Percentiles rank a stretch among this genome's conserved stretches.
Evolutionary conservation across 371 early-diverging fungal genomes (phyloP).

Genomic region (Lichtheimia corymbifera): DNA sequence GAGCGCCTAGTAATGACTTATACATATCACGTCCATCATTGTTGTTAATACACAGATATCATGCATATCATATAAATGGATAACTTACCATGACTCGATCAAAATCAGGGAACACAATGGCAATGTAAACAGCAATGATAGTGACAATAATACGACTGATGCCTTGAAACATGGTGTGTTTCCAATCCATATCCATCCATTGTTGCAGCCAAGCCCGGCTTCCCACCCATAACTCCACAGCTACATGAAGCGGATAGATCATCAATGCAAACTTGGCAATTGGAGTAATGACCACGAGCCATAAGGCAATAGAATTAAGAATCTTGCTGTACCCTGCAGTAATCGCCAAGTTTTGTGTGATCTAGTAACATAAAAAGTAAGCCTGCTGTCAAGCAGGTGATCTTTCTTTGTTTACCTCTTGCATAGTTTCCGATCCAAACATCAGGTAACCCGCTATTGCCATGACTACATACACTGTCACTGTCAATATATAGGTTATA

Average conservation of each 20-base stretch:
- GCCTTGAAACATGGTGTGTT: slow-evolving; percentile 16
- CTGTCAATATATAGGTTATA: slow-evolving; percentile 35
- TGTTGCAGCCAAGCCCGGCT: slow-evolving; percentile 12
- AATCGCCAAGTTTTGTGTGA: slow-evolving; percentile 62
- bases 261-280: slow-evolving; percentile 48
- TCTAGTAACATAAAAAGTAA: slow-evolving; percentile 24
- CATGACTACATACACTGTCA: slow-evolving; percentile 31
- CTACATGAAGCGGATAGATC: slow-evolving; percentile 55
- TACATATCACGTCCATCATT: slow-evolving; percentile 1
- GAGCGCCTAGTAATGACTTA: slow-evolving; percentile 34
- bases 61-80: background rate
- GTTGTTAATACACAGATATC: background rate
- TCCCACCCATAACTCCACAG: slow-evolving; percentile 41
- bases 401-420: slow-evolving; percentile 46
- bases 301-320: slow-evolving; percentile 23
- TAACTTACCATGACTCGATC: slow-evolving; percentile 58
- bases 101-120: slow-evolving; percentile 65
- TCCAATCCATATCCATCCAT: slow-evolving; percentile 21
- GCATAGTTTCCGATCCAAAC: slow-evolving; percentile 67
- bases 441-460: slow-evolving; percentile 66
- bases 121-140: slow-evolving; percentile 26
- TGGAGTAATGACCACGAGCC: slow-evolving; percentile 30
- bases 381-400: background rate
- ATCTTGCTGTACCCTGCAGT: slow-evolving; percentile 31
- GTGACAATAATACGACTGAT: slow-evolving; percentile 20